These are phyloP conservation scores for Metarhizium guizhouense DNA, from an alignment of 2,329 filamentous ascomycete species.

Conservation along the genomic window DNA sequence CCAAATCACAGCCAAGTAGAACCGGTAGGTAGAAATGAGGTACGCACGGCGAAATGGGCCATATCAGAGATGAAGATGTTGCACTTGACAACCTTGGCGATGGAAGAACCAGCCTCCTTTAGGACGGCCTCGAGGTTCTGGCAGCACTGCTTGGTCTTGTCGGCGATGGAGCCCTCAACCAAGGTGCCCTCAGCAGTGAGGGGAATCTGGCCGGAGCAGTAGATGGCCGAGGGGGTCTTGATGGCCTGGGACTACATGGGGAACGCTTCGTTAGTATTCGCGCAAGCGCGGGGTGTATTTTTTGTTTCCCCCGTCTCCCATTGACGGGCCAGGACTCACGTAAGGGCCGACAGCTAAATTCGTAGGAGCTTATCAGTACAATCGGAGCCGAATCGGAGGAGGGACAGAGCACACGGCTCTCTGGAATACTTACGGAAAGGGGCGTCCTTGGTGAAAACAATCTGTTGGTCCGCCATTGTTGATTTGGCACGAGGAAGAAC, in stretches of 20 bases:
- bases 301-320: background rate
- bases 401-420: background rate
- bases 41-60: slow-evolving; percentile 64
- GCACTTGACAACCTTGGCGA: slow-evolving; percentile 81
- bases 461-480: slow-evolving; percentile 38
- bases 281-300: background rate
- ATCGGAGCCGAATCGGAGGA: background rate
- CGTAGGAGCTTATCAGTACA: background rate
- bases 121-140: slow-evolving; percentile 80
- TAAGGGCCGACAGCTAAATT: slow-evolving; percentile 51
- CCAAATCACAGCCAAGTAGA: background rate
- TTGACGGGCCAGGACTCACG: slow-evolving; percentile 31
- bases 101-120: slow-evolving; percentile 66
- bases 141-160: slow-evolving; percentile 56
- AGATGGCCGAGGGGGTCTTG: slow-evolving; percentile 56
- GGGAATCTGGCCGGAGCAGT: slow-evolving; percentile 68
- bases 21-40: background rate
- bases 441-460: slow-evolving; percentile 50
- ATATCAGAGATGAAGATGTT: slow-evolving; percentile 89
- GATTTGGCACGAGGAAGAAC: slow-evolving; percentile 21
- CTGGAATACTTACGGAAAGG: slow-evolving; percentile 40
- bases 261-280: background rate
- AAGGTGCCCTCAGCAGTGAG: slow-evolving; percentile 47
- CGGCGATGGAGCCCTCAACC: slow-evolving; percentile 48
- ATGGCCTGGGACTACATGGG: slow-evolving; percentile 51